These are phyloP conservation scores for Epichloe amarillans DNA, from an alignment of 2,329 filamentous ascomycete genomes.

Conservation along the genomic window DNA sequence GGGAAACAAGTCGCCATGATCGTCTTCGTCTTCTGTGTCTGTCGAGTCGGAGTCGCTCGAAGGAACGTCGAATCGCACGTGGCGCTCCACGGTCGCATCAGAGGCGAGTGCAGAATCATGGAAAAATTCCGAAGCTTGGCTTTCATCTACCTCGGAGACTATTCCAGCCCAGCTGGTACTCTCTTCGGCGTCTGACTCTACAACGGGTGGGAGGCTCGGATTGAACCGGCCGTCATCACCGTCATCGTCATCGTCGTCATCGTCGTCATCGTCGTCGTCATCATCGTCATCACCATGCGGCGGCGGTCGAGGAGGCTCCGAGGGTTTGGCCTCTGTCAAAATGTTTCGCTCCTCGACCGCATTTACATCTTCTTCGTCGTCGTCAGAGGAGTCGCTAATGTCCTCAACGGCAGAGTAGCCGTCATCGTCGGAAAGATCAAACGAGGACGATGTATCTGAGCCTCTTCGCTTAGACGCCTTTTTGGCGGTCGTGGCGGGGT, in stretches of 20 bases:
- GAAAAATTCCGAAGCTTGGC: conserved; percentile 28
- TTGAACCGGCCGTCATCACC: conserved; percentile 27
- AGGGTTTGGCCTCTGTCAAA: conserved; percentile 31
- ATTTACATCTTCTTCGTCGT: conserved; percentile 67
- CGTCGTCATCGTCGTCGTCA: conserved; percentile 8
- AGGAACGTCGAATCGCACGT: conserved; percentile 61
- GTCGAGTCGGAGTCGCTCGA: conserved; percentile 55
- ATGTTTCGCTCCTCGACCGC: conserved; percentile 69
- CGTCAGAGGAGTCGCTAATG: conserved; percentile 63
- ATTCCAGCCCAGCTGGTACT: conserved; percentile 43
- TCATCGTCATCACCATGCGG: conserved; percentile 11
- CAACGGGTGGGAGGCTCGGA: conserved; percentile 21
- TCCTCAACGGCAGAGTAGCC: conserved; percentile 68
- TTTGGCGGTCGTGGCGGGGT: conserved; percentile 27
- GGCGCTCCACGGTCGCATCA: conserved; percentile 36
- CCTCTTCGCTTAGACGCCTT: conserved; percentile 32
- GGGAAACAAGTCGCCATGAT: conserved; percentile 54
- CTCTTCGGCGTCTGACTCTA: conserved; percentile 29
- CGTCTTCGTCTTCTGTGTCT: conserved; percentile 49
- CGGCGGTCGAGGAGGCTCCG: conserved; percentile 41
- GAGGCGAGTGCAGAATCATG: conserved; percentile 28
- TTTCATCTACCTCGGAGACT: conserved; percentile 32
- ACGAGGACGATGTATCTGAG: conserved; percentile 40
- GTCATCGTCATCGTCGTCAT: conserved; percentile 25
- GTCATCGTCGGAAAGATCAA: conserved; percentile 54